A percentile compares a stretch with the other conserved stretches of the same genome.
Evolutionary conservation across 2,329 filamentous ascomycete species (phyloP).

Genomic region (Seiridium cupressi): DNA sequence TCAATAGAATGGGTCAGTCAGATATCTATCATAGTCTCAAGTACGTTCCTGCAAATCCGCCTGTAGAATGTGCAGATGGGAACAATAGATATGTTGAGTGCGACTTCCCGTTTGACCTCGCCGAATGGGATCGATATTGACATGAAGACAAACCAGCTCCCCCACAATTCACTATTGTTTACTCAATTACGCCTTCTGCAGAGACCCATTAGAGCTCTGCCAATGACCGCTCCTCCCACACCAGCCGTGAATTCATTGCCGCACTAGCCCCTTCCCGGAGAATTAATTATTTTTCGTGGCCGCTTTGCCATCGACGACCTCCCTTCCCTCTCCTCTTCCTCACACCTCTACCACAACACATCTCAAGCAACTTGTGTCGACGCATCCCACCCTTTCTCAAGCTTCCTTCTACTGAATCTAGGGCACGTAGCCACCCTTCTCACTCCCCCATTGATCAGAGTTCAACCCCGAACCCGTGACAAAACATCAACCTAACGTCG

Average conservation of each 20-base stretch:
- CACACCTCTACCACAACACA: conserved; percentile 34
- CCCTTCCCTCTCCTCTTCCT: conserved; percentile 28
- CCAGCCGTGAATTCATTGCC: conserved; percentile 1
- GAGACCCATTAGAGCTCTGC: no score
- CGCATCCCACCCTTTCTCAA: conserved; percentile 30
- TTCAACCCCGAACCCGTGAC: conserved; percentile 46
- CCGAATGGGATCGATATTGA: background rate
- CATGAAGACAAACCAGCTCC: background rate
- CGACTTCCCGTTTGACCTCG: no score
- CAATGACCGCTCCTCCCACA: conserved; percentile 4
- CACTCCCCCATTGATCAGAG: conserved; percentile 69
- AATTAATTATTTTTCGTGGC: conserved; percentile 34
- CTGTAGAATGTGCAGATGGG: no score
- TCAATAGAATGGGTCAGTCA: no score
- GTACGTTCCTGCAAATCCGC: no score
- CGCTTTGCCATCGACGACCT: conserved; percentile 15
- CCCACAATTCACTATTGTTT: background rate
- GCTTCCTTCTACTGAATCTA: conserved; percentile 53
- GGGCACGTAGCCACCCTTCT: conserved; percentile 88
- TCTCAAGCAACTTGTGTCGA: conserved; percentile 38
- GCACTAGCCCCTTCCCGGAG: conserved; percentile 9
- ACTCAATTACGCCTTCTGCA: no score
- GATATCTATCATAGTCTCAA: no score
- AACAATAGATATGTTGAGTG: no score
- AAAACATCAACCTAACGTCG: conserved; percentile 17